These are phyloP conservation scores for Ilyonectria destructans DNA, from an alignment of 2,329 filamentous ascomycete species.

Conservation along the genomic window DNA sequence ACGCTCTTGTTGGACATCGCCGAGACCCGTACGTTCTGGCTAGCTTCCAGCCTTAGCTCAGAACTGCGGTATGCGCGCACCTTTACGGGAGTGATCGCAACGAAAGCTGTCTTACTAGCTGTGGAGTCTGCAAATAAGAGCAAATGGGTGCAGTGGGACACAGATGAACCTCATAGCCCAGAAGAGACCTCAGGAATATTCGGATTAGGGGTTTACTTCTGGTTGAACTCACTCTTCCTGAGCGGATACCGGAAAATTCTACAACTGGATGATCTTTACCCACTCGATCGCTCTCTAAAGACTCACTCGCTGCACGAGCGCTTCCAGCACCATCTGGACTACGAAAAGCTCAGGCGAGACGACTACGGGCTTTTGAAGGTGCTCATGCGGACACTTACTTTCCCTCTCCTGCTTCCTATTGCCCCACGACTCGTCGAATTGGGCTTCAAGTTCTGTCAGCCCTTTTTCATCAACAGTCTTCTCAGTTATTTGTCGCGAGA, in stretches of 20 bases:
- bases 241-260: conserved; percentile 50
- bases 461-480: conserved; percentile 56
- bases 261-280: no score
- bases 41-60: neutral
- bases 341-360: no score
- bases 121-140: conserved; percentile 61
- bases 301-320: no score
- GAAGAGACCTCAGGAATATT: no score
- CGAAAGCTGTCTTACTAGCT: conserved; percentile 56
- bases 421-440: conserved; percentile 52
- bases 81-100: conserved; percentile 53
- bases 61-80: conserved; percentile 47
- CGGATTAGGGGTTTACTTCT: conserved; percentile 53
- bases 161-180: conserved; percentile 22
- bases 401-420: conserved; percentile 49
- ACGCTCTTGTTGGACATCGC: no score
- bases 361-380: no score
- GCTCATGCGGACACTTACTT: no score
- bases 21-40: no score
- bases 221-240: conserved; percentile 55
- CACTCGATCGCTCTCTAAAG: no score
- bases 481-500: conserved; percentile 51
- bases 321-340: no score
- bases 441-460: conserved; percentile 57
- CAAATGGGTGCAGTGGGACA: conserved; percentile 51